phyloP scores from a whole-genome alignment of 345 rosid species.

The Eucalyptus camaldulensis region DNA sequence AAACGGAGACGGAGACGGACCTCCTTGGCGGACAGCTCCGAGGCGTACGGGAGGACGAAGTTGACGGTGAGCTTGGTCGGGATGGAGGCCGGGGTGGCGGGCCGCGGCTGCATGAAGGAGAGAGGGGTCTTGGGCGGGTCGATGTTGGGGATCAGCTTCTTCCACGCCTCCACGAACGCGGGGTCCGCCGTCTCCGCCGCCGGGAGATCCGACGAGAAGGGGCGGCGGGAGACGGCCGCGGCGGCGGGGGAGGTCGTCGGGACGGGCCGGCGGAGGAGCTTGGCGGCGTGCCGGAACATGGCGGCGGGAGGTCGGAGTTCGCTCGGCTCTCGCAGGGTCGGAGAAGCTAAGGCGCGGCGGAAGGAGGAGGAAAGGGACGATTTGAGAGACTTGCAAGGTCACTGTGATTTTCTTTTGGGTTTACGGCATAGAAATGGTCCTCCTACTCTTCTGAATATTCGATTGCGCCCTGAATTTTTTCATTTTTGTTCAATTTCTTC shows the following conservation, averaged over 20 bases:
- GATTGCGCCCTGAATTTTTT: not conserved
- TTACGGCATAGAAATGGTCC: not conserved
- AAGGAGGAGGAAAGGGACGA: not conserved
- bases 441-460: not conserved
- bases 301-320: conserved; percentile 1
- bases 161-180: conserved; percentile 31
- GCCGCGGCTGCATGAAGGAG: conserved; percentile 26
- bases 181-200: conserved; percentile 9
- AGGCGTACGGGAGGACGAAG: conserved; percentile 38
- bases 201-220: conserved; percentile 20
- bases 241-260: not conserved
- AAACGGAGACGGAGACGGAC: not conserved
- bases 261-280: conserved; percentile 1
- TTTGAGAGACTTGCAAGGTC: not conserved
- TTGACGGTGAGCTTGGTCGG: conserved; percentile 38
- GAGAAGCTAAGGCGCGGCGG: not conserved
- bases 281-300: conserved; percentile 22
- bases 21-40: conserved; percentile 29
- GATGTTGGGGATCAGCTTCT: conserved; percentile 17
- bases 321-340: conserved; percentile 44
- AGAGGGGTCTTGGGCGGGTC: conserved; percentile 42
- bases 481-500: not conserved
- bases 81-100: conserved; percentile 17
- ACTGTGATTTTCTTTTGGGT: not conserved
- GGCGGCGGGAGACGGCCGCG: not conserved